These are phyloP conservation scores for Zasmidium angulare DNA, from an alignment of 2,329 filamentous ascomycete genomes.

Conservation along the genomic window DNA sequence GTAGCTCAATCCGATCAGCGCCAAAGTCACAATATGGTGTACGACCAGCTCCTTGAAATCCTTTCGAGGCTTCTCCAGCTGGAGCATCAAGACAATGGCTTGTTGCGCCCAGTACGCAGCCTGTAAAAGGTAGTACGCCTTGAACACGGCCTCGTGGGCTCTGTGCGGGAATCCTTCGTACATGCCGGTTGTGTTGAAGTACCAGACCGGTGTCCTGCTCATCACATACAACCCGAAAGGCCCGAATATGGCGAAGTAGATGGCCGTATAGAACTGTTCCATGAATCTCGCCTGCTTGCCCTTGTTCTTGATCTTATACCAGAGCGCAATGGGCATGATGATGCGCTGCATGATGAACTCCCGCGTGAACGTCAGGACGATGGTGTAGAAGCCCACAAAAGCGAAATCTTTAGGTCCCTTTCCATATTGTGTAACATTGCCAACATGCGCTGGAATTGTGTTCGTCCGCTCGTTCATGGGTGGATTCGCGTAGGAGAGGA, in stretches of 20 bases:
- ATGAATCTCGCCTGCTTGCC: slow-evolving; percentile 88
- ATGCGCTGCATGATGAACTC: slow-evolving; percentile 95
- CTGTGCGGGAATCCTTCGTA: slow-evolving; percentile 85
- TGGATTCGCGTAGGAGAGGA: slow-evolving; percentile 78
- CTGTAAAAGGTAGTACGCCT: slow-evolving; percentile 94
- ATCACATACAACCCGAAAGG: slow-evolving; percentile 88
- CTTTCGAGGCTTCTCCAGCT: slow-evolving; percentile 89
- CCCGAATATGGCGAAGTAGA: slow-evolving; percentile 83
- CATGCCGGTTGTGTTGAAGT: slow-evolving; percentile 89
- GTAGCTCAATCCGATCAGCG: slow-evolving; percentile 83
- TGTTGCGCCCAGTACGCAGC: slow-evolving; percentile 96
- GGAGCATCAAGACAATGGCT: slow-evolving; percentile 79
- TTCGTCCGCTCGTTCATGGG: slow-evolving; percentile 33
- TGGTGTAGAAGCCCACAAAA: slow-evolving; percentile 84
- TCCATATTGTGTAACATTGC: slow-evolving; percentile 65
- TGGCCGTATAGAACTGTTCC: slow-evolving; percentile 91
- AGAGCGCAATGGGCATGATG: slow-evolving; percentile 72
- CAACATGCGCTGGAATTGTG: slow-evolving; percentile 47
- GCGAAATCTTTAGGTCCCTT: slow-evolving; percentile 86
- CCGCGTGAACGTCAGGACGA: slow-evolving; percentile 88
- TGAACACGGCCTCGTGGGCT: slow-evolving; percentile 77
- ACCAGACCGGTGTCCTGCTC: slow-evolving; percentile 89
- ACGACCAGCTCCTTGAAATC: slow-evolving; percentile 92
- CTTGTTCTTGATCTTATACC: slow-evolving; percentile 66
- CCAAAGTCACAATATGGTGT: slow-evolving; percentile 86